Evolutionary conservation across 345 rosid genomes (phyloP), one percentile per base, ranked within the genome.

Genomic region (Linum tenue): DNA sequence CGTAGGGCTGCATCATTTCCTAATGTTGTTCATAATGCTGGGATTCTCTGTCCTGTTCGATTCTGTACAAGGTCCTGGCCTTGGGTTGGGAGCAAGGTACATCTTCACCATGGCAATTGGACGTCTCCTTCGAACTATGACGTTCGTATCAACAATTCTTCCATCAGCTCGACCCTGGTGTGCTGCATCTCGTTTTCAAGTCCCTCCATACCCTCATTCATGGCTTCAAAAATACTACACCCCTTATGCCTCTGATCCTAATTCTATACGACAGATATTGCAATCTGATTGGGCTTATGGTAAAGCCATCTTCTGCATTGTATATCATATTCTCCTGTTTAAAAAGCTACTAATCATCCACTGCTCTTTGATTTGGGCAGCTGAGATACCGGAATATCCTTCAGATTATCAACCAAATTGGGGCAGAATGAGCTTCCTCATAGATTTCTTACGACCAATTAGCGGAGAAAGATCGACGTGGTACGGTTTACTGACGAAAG

Each of bases 131-230:
- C 86, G 97, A 66, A 88, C 98, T 56, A 77, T 92, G 73, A 83
- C 88, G 62, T 92, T 92, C 67, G 79, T 77, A 22, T 87, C 98
- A 9, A 92, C 98, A 16, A 88, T 90, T 75, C 79, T 92, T 57
- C 98, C 97, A 65, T 92, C 98, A 70, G 84, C 96, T 43, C 79
- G 97, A 58, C 96, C 98, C 41, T 90, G 98, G 98, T 92, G 98
- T 65, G 96, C 94, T 70, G 69, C 80, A 40, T 58, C 84, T 15
- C 88, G 98, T 59, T 92, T 80, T 74, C 68, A 55, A 31, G 81
- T 86, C 8, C 97, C 97, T 15, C 64, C 84, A 51, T 75, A 92
- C 59, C 98, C 96, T 70, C 97, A 92, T 80, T 70, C 4, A 5
- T 92, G 97, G 98, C 89, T 85, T 44, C 98, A 90, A 74, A 92